Percentiles rank a stretch among this genome's conserved stretches.
phyloP scores from a whole-genome alignment of 257 asterid species.

The Solanum acaule region DNA sequence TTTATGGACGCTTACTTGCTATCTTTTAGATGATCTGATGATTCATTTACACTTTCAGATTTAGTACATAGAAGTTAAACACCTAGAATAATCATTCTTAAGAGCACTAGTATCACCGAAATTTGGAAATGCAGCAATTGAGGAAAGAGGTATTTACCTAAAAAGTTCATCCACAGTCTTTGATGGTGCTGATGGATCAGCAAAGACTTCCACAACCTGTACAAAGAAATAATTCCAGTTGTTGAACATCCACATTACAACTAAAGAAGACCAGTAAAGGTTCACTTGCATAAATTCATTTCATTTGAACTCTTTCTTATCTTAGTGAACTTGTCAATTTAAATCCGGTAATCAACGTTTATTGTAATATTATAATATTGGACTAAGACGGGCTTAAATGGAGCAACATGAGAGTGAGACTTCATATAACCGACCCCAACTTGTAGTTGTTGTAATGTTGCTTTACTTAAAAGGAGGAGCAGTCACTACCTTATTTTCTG shows the following conservation, averaged over 20 bases:
- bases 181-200: conserved; percentile 72
- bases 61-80: not conserved
- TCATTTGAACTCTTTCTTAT: not conserved
- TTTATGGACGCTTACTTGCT: not conserved
- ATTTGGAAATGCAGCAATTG: not conserved
- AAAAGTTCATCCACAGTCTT: conserved; percentile 50
- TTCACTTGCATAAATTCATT: not conserved
- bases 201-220: conserved; percentile 79
- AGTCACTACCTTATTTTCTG: conserved; percentile 71
- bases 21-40: not conserved
- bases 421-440: not conserved
- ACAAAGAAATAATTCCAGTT: not conserved
- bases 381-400: not conserved
- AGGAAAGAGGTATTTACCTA: conserved; percentile 31
- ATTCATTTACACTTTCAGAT: not conserved
- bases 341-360: not conserved
- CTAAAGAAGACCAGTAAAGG: not conserved
- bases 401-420: not conserved
- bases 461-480: not conserved
- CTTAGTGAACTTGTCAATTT: not conserved
- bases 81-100: not conserved
- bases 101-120: not conserved
- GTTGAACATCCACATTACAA: not conserved
- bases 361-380: not conserved
- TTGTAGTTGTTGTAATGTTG: not conserved